Evolutionary conservation across 495 filamentous ascomycete species (phyloP), one percentile per base, ranked within the genome.

Genomic region (Podospora didyma): DNA sequence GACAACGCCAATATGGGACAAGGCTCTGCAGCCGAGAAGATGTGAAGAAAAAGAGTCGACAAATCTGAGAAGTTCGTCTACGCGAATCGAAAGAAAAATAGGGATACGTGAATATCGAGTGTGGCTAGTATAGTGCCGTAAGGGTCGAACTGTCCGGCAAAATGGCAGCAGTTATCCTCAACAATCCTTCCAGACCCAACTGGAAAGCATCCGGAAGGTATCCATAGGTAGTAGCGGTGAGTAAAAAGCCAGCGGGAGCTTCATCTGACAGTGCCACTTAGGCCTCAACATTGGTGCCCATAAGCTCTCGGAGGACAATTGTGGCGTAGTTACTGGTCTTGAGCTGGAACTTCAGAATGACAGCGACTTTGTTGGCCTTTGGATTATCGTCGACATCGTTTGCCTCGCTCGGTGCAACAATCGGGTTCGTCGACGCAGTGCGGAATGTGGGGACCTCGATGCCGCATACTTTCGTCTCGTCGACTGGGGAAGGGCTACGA

Each of bases 251-350:
- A 31, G 26, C 9, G 26, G 3, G 26, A 31, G 9, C 4, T 31
- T 31, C n/a, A n/a, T n/a, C n/a, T n/a, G n/a, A 31, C 26, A 31
- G 4, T 31, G n/a, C n/a, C n/a, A n/a, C n/a, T 22, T 31, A 26
- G 2, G 47, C 47, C 9, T 64, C 64, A 21, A 46, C 51, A n/a
- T 50, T 58, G 21, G 60, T 62, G 46, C 70, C 70, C 70, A 73
- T 74, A 42, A 98, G 73, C 76, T 98, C 94, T 42, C 94, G 79
- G 59, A 98, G 75, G 9, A 90, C 94, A 80, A 98, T 88, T 2
- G 95, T 98, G 0, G 94, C 94, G 67, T 97, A 98, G 68, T 92
- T 89, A 69, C 90, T 93, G 1, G 84, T 82, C 21, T 86, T 86
- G 19, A 98, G 77, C 67, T 92, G 85, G 70, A 98, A 85, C 69